Base-by-base conservation (phyloP, 352 stramenopile species). In the Phytophthora uliginosa region DNA sequence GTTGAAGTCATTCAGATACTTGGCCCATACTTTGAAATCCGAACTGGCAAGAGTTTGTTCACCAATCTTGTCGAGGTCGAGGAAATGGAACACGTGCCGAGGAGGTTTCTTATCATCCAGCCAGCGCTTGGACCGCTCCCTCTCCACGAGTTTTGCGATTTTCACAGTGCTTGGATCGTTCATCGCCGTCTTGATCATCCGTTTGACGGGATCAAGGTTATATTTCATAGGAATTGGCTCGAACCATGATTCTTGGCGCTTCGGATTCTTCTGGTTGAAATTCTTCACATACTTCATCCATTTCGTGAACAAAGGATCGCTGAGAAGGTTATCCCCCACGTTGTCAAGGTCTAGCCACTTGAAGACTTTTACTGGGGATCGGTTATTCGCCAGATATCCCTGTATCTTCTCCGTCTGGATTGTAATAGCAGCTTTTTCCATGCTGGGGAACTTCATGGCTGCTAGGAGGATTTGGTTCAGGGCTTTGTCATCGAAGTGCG, bases 1-100 rank as follows among this genome's bases (percentile, higher is more conserved):
- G 26, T 57, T 57, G 15, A 57, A 57, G 26, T 36, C 51, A 42
- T 58, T 8, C 26, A 58, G 26, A 34, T 58, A 58, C 17, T 20
- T 22, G 12, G 10, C 10, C 52, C 26, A 28, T 5, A 15, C 15
- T 42, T 58, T 18, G 7, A 58, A 58, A 22, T 58, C 40, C 15
- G 52, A 26, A 42, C 17, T 20, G 7, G 51, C 51, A 7, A 58
- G 51, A 17, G 26, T 38, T 31, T 31, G 7, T 31, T 31, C 28
- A 8, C 4, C 28, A 31, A 26, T 26, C 7, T 50, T 50, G 13
- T 36, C 13, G 15, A 58, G 51, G 0, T 17, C 2, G 26, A 42
- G 26, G 1, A 26, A 24, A 24, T 6, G 50, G 4, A 56, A 56
- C 22, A 12, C 24, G 0, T 7, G 0, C 20, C 20, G 12, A 5